Conservation (phyloP, 495 filamentous ascomycete species). For the Talaromyces wortmannii region DNA sequence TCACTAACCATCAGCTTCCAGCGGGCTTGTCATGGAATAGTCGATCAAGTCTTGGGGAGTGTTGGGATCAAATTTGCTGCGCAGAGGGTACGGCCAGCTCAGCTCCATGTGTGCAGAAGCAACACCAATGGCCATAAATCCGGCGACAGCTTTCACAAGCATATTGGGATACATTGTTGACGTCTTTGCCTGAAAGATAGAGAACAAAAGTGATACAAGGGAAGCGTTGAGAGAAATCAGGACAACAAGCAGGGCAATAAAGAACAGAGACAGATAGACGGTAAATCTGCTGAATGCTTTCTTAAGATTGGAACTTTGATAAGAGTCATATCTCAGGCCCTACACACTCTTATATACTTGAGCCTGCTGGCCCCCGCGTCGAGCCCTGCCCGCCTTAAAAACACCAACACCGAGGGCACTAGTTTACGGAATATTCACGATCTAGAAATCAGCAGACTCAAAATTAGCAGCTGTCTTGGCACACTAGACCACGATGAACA, state of each 20-base stretch:
- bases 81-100: slow-evolving; percentile 10
- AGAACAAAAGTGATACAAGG: background rate
- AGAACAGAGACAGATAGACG: background rate
- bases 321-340: background rate
- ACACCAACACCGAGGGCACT: background rate
- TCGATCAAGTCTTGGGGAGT: background rate
- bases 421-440: background rate
- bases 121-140: background rate
- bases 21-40: slow-evolving; percentile 7
- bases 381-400: background rate
- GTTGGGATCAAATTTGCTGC: slow-evolving; percentile 7
- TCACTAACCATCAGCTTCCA: slow-evolving; percentile 2
- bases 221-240: background rate
- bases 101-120: slow-evolving; percentile 9
- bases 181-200: background rate
- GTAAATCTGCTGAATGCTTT: background rate
- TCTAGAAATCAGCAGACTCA: background rate
- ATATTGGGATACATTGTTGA: background rate
- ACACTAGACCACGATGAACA: background rate
- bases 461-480: background rate
- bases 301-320: background rate
- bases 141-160: background rate
- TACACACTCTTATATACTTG: background rate
- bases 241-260: background rate
- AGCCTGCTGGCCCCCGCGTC: background rate